Percentiles rank a stretch among this genome's conserved stretches.
Conservation (phyloP, 192 early-diverging fungal genomes). For the Coemansia sp. region DNA sequence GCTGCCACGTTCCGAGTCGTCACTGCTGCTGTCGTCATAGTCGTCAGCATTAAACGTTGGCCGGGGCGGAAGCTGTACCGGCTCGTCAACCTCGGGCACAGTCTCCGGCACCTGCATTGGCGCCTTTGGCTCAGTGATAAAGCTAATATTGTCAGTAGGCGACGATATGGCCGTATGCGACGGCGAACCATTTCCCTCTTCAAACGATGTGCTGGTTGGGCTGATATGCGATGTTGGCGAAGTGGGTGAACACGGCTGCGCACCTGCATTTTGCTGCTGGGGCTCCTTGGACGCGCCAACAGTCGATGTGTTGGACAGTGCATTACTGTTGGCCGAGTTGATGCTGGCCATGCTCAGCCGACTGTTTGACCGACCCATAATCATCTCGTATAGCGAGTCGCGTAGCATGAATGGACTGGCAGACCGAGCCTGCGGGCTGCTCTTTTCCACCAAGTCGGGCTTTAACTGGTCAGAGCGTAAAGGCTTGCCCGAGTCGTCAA, state of each 20-base stretch:
- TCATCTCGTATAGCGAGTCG: slow-evolving; percentile 54
- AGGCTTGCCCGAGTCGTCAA: slow-evolving; percentile 11
- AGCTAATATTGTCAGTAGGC: slow-evolving; percentile 23
- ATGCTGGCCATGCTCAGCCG: slow-evolving; percentile 31
- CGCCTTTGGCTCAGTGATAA: slow-evolving; percentile 15
- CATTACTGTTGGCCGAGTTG: slow-evolving; percentile 35
- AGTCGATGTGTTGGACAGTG: slow-evolving; percentile 42
- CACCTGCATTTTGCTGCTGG: slow-evolving; percentile 5
- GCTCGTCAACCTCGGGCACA: slow-evolving; percentile 14
- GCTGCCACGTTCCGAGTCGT: slow-evolving; percentile 5
- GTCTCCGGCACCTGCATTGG: slow-evolving; percentile 11
- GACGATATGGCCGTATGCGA: slow-evolving; percentile 37
- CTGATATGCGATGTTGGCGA: slow-evolving; percentile 39
- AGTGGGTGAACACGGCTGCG: slow-evolving; percentile 20
- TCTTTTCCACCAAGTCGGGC: slow-evolving; percentile 19
- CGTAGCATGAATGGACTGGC: slow-evolving; percentile 45
- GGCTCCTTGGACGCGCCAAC: slow-evolving; percentile 28
- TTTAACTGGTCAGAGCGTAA: slow-evolving; percentile 7
- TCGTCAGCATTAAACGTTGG: neutral
- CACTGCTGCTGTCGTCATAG: slow-evolving; percentile 1
- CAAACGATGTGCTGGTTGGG: slow-evolving; percentile 49
- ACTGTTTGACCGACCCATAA: slow-evolving; percentile 48
- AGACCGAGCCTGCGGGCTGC: slow-evolving; percentile 5
- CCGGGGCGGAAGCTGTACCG: neutral
- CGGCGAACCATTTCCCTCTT: slow-evolving; percentile 28